phyloP scores from a whole-genome alignment of 2,329 filamentous ascomycete genomes.

The Fusarium udum region DNA sequence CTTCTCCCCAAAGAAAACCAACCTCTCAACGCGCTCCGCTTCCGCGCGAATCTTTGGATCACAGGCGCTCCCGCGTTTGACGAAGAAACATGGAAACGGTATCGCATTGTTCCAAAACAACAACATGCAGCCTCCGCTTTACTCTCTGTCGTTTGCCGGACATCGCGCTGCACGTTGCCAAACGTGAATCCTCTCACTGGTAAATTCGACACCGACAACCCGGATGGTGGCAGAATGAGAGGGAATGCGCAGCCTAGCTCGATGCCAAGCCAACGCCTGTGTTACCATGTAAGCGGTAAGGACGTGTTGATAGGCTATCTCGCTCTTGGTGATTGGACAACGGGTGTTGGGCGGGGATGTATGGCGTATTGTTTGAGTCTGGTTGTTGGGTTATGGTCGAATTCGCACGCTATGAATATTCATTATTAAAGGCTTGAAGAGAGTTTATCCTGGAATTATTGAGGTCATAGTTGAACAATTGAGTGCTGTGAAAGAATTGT shows the following conservation, averaged over 20 bases:
- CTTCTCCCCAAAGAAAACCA: constrained; percentile 23
- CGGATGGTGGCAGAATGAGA: constrained; percentile 10
- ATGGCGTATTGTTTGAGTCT: background rate
- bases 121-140: background rate
- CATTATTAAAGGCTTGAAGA: background rate
- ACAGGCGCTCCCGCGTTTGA: constrained; percentile 26
- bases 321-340: background rate
- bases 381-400: background rate
- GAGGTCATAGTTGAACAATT: too few relatives aligned
- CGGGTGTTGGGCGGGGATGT: background rate
- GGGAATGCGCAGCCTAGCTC: constrained; percentile 43
- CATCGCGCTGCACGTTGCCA: constrained; percentile 32
- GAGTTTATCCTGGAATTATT: background rate
- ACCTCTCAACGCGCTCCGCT: constrained; percentile 30
- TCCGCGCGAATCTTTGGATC: constrained; percentile 33
- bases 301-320: background rate
- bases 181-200: constrained; percentile 28
- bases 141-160: constrained; percentile 31
- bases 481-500: too few relatives aligned
- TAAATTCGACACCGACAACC: constrained; percentile 7
- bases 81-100: constrained; percentile 31
- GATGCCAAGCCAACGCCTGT: background rate
- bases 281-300: background rate
- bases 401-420: background rate
- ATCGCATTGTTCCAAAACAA: background rate